Evolutionary conservation across 2,329 filamentous ascomycete species (phyloP).

Genomic region (Domatiomyces globalis): DNA sequence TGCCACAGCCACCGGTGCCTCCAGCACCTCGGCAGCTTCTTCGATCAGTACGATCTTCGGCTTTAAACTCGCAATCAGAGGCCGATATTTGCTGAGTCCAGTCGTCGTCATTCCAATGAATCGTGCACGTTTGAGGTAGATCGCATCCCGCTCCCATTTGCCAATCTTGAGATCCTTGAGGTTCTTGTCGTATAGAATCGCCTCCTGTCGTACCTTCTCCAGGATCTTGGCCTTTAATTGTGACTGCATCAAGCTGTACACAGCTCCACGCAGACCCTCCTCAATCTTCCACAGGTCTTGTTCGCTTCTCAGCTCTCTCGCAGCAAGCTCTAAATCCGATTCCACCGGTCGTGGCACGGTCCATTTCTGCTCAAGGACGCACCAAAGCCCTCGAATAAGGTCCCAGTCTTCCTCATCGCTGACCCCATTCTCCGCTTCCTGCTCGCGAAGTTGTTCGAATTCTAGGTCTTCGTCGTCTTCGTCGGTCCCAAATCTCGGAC

Average conservation of each 20-base stretch:
- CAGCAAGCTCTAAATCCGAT: conserved; percentile 25
- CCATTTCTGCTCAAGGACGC: conserved; percentile 31
- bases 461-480: conserved; percentile 45
- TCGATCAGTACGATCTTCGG: conserved; percentile 61
- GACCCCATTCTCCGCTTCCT: conserved; percentile 42
- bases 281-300: conserved; percentile 50
- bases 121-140: conserved; percentile 46
- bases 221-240: conserved; percentile 37
- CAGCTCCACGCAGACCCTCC: conserved; percentile 39
- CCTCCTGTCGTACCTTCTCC: conserved; percentile 35
- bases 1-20: conserved; percentile 42
- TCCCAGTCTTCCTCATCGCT: conserved; percentile 40
- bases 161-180: conserved; percentile 42
- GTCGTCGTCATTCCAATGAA: conserved; percentile 62
- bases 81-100: conserved; percentile 65
- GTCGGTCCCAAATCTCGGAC: conserved; percentile 37
- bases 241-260: conserved; percentile 53
- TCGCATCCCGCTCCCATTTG: conserved; percentile 45
- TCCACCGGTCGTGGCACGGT: conserved; percentile 16
- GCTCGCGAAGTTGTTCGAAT: conserved; percentile 45
- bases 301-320: conserved; percentile 22
- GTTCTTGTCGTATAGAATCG: conserved; percentile 36
- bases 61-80: conserved; percentile 49
- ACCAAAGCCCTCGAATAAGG: conserved; percentile 34
- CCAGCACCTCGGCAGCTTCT: conserved; percentile 61